Evolutionary conservation across 2,329 filamentous ascomycete genomes (phyloP).

Genomic region (Alternaria burnsii): DNA sequence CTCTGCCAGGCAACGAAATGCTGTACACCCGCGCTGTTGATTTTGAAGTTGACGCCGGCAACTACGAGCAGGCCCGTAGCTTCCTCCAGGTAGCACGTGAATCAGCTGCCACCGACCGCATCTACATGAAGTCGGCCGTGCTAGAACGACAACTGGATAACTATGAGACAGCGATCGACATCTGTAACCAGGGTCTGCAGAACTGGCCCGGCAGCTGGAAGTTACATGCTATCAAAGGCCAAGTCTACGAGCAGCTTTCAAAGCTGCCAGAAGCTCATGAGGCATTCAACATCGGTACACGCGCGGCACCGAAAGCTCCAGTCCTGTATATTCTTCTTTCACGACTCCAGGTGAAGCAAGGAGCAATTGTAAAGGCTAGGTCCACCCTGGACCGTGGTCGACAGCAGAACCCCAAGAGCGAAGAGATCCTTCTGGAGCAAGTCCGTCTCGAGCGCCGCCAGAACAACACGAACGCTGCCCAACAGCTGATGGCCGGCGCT

Average conservation of each 20-base stretch:
- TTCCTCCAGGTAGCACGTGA: slow-evolving; percentile 83
- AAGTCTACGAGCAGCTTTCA: slow-evolving; percentile 88
- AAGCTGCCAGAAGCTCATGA: slow-evolving; percentile 87
- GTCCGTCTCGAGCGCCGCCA: slow-evolving; percentile 90
- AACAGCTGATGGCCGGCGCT: slow-evolving; percentile 90
- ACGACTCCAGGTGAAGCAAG: slow-evolving; percentile 84
- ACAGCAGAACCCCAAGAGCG: slow-evolving; percentile 83
- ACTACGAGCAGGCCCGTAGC: slow-evolving; percentile 81
- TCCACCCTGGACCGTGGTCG: slow-evolving; percentile 92
- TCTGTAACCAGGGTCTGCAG: slow-evolving; percentile 85
- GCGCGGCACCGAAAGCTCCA: slow-evolving; percentile 83
- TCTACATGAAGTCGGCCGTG: slow-evolving; percentile 95
- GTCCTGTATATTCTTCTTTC: slow-evolving; percentile 90
- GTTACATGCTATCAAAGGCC: slow-evolving; percentile 98
- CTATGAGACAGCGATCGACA: slow-evolving; percentile 80
- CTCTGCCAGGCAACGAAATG: slow-evolving; percentile 96
- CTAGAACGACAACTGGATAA: slow-evolving; percentile 89
- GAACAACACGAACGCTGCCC: slow-evolving; percentile 82
- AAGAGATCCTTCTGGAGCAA: slow-evolving; percentile 91
- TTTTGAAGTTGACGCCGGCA: slow-evolving; percentile 88
- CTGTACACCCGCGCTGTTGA: slow-evolving; percentile 98
- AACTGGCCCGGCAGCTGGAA: slow-evolving; percentile 87
- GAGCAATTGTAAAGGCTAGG: slow-evolving; percentile 87
- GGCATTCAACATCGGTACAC: slow-evolving; percentile 86
- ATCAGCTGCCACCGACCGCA: slow-evolving; percentile 91